phyloP scores from a whole-genome alignment of 257 asterid genomes.

The Prunella vulgaris region DNA sequence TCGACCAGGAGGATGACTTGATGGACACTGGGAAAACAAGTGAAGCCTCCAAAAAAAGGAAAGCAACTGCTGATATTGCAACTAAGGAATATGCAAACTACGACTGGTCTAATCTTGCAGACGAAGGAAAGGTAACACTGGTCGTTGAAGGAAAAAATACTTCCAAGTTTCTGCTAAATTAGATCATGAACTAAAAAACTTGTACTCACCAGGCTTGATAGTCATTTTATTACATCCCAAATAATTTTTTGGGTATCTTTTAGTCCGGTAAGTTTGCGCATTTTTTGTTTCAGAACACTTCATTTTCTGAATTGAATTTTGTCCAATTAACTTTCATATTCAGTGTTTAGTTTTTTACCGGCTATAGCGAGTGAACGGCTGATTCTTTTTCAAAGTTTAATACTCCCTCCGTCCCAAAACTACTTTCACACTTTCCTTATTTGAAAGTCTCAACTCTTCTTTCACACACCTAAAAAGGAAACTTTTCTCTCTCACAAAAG shows the following conservation, averaged over 20 bases:
- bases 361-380: too few relatives aligned
- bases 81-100: constrained; percentile 50
- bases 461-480: too few relatives aligned
- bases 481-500: too few relatives aligned
- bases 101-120: constrained; percentile 87
- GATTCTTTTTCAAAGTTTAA: too few relatives aligned
- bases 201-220: not conserved
- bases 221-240: not conserved
- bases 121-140: constrained; percentile 71
- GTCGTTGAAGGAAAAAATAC: not conserved
- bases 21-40: constrained; percentile 38
- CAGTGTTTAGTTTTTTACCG: too few relatives aligned
- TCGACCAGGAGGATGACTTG: constrained; percentile 43
- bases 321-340: too few relatives aligned
- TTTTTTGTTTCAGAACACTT: too few relatives aligned
- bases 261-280: too few relatives aligned
- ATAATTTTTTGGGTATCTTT: not conserved
- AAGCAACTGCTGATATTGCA: constrained; percentile 66
- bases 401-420: too few relatives aligned
- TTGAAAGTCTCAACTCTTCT: too few relatives aligned
- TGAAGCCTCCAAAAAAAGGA: constrained; percentile 66
- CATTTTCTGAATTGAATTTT: too few relatives aligned
- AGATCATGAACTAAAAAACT: not conserved
- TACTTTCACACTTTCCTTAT: too few relatives aligned
- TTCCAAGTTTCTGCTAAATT: not conserved